Conservation (phyloP, 176 grass and related monocot species). For the Musa beccarii region DNA sequence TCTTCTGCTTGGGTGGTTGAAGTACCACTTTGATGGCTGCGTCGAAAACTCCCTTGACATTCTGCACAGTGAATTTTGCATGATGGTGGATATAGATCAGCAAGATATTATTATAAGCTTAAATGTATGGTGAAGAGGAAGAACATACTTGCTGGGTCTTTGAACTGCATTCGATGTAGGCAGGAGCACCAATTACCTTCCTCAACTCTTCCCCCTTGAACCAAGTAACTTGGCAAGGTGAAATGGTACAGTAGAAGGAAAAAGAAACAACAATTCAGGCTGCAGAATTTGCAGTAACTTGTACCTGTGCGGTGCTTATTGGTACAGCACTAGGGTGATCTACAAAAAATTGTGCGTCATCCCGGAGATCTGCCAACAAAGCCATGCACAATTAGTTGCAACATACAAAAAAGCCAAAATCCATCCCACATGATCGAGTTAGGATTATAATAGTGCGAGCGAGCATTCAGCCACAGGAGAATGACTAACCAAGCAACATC, state of each 20-base stretch:
- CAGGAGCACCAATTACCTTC: constrained; percentile 30
- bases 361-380: constrained; percentile 3
- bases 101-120: neutral
- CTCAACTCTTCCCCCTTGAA: constrained; percentile 34
- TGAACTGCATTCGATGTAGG: constrained; percentile 39
- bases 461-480: neutral
- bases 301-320: neutral
- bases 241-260: neutral
- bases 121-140: neutral
- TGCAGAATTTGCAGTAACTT: neutral
- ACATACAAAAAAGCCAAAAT: neutral
- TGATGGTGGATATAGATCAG: neutral
- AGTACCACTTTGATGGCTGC: constrained; percentile 29
- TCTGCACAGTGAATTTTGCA: neutral
- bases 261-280: neutral
- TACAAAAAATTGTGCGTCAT: neutral
- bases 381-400: neutral
- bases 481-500: neutral
- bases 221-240: neutral
- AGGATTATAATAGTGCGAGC: too few species aligned
- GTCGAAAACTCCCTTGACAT: constrained; percentile 43
- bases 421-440: too few species aligned
- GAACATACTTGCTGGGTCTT: constrained; percentile 36
- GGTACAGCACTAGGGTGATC: neutral
- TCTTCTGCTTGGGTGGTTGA: constrained; percentile 9